These are phyloP conservation scores for Suillus fuscotomentosus DNA, from an alignment of 768 basidiomycete genomes.

Conservation along the genomic window DNA sequence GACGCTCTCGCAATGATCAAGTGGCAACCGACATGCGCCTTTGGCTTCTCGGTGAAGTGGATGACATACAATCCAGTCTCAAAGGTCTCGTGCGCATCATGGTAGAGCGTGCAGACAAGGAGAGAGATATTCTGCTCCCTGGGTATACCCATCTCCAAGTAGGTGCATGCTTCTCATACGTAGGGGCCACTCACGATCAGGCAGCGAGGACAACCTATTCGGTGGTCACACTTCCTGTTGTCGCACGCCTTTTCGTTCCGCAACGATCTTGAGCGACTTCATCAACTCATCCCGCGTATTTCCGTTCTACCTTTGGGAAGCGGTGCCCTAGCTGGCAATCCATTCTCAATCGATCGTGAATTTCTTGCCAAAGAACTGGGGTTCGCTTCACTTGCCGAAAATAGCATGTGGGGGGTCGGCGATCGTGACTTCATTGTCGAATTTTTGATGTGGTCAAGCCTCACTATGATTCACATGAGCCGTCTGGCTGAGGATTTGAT, in stretches of 20 bases:
- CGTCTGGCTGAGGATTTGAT: conserved; percentile 95
- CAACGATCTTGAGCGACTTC: conserved; percentile 84
- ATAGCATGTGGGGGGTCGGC: conserved; percentile 94
- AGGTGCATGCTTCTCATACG: conserved; percentile 11
- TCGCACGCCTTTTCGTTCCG: conserved; percentile 94
- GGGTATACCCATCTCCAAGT: conserved; percentile 99
- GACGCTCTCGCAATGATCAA: conserved; percentile 96
- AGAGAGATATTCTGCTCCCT: conserved; percentile 87
- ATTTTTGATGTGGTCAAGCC: conserved; percentile 94
- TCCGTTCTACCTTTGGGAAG: conserved; percentile 93
- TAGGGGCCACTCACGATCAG: background rate
- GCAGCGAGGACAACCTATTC: conserved; percentile 95
- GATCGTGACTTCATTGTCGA: conserved; percentile 98
- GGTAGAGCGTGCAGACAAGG: conserved; percentile 90
- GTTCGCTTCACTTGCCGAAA: conserved; percentile 86
- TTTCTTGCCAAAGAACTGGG: conserved; percentile 90
- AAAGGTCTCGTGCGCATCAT: conserved; percentile 83
- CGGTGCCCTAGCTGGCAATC: conserved; percentile 95
- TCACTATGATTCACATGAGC: conserved; percentile 92
- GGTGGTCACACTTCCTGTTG: conserved; percentile 96
- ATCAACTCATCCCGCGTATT: conserved; percentile 82
- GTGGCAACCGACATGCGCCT: conserved; percentile 98
- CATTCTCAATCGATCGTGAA: conserved; percentile 91
- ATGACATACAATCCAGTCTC: conserved; percentile 62
- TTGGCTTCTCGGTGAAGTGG: conserved; percentile 85